Evolutionary conservation across 129 eudicot genomes (phyloP), one percentile per base, ranked within the genome.

Genomic region (Sambucus nigra): DNA sequence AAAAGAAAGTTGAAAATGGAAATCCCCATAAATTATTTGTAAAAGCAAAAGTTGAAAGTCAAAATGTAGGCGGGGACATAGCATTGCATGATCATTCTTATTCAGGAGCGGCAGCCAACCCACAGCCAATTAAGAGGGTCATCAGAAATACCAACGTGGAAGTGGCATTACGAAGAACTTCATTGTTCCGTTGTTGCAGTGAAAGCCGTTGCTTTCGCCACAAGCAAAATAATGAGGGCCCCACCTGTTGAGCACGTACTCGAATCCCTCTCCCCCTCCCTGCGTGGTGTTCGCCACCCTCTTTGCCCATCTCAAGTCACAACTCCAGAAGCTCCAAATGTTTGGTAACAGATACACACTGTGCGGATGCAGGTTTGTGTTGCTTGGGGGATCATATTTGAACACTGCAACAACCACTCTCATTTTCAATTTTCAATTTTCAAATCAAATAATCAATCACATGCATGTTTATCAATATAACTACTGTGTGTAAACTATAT

Each of bases 191-290:
- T 2, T 25, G 5, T 59, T 59, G 73, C 81, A 79, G 55, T 79
- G 81, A 16, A 63, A 2, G 17, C 81, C 86, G 12, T 70, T 18
- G 22, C 54, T 53, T 39, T 70, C 81, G 5, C 78, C 78, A 12
- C 81, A 79, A 2, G 72, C 81, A 45, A 79, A 79, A 52, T 51
- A 79, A 45, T 74, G 54, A 3, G 81, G 78, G 73, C 48, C 61
- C 86, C 72, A 70, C 17, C 50, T 70, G 21, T 45, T 62, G 32
- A 79, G 32, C 70, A 51, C 64, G 27, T 61, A 74, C 70, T 71
- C 69, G 20, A 79, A 79, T 1, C 86, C 86, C 5, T 74, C 38
- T 0, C 81, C 86, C 1, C 57, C 70, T 0, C 86, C 86, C 17
- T 60, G 46, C 1, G 38, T 70, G n/a, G 51, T 49, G 0, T 31